A percentile compares a stretch with the other conserved stretches of the same genome.
phyloP scores from a whole-genome alignment of 2,329 filamentous ascomycete genomes.

The Boeremia exigua region DNA sequence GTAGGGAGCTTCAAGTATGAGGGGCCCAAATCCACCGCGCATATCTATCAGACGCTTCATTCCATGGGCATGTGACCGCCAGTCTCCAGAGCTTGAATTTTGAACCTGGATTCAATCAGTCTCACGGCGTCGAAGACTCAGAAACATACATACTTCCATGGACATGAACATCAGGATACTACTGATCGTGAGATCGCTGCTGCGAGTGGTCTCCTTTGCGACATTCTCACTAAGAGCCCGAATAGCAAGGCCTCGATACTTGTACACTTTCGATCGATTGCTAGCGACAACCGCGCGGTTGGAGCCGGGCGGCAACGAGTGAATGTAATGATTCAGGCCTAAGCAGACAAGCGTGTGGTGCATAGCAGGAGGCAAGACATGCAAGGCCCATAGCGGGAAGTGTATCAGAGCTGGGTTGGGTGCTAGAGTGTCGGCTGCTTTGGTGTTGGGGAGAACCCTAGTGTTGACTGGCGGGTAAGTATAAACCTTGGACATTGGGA shows the following conservation, averaged over 20 bases:
- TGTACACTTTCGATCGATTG: slow-evolving; percentile 32
- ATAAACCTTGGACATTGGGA: neutral
- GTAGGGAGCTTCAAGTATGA: slow-evolving; percentile 25
- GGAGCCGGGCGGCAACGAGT: slow-evolving; percentile 21
- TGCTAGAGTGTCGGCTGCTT: slow-evolving; percentile 23
- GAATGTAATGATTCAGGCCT: slow-evolving; percentile 33
- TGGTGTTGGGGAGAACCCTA: slow-evolving; percentile 29
- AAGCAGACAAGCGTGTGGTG: slow-evolving; percentile 39
- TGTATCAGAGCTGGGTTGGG: slow-evolving; percentile 35
- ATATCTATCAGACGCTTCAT: slow-evolving; percentile 36
- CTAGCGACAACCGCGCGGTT: slow-evolving; percentile 12
- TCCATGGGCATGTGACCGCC: slow-evolving; percentile 37
- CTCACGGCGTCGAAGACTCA: neutral
- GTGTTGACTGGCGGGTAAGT: slow-evolving; percentile 31
- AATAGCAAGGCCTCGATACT: slow-evolving; percentile 39
- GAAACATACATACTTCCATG: slow-evolving; percentile 28
- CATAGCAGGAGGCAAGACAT: slow-evolving; percentile 37
- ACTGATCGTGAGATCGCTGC: slow-evolving; percentile 33
- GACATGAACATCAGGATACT: slow-evolving; percentile 40
- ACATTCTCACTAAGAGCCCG: slow-evolving; percentile 32
- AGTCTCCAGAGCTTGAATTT: slow-evolving; percentile 27
- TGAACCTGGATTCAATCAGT: slow-evolving; percentile 29
- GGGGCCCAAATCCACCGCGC: slow-evolving; percentile 32
- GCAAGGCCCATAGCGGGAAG: slow-evolving; percentile 34
- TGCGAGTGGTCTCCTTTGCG: slow-evolving; percentile 30